Evolutionary conservation across 2,329 filamentous ascomycete species (phyloP).

Genomic region (Calonectria naviculata): DNA sequence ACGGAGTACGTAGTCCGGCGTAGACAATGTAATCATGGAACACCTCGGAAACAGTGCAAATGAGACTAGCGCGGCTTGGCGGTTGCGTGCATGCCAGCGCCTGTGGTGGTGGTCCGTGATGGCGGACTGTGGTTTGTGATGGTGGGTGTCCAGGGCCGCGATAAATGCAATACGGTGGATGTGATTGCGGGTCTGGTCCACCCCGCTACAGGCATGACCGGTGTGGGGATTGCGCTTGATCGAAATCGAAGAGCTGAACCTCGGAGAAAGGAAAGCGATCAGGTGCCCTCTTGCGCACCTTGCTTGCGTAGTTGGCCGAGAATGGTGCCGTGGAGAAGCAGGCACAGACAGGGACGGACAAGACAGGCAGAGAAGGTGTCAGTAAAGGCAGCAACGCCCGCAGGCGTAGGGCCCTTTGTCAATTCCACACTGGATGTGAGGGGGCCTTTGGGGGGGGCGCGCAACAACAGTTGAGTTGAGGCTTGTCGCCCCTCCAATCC

Average conservation of each 20-base stretch:
- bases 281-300: slow-evolving; percentile 16
- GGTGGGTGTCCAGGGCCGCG: slow-evolving; percentile 3
- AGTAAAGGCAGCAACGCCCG: neutral
- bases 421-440: neutral
- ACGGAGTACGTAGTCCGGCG: slow-evolving; percentile 4
- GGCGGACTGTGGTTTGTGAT: slow-evolving; percentile 18
- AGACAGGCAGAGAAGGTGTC: neutral
- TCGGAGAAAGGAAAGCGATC: slow-evolving; percentile 26
- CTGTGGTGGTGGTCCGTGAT: slow-evolving; percentile 21
- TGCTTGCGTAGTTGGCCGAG: neutral
- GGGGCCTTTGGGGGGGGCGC: neutral
- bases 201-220: slow-evolving; percentile 28
- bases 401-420: neutral
- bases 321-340: slow-evolving; percentile 6
- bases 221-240: slow-evolving; percentile 33
- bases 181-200: neutral
- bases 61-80: slow-evolving; percentile 20
- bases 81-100: slow-evolving; percentile 30
- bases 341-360: neutral
- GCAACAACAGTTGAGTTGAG: neutral
- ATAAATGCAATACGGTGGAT: slow-evolving; percentile 17
- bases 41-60: slow-evolving; percentile 25
- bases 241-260: slow-evolving; percentile 20
- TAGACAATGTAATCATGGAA: slow-evolving; percentile 20
- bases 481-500: neutral